Evolutionary conservation across 345 rosid genomes (phyloP).

Genomic region (Euphorbia pulcherrima): DNA sequence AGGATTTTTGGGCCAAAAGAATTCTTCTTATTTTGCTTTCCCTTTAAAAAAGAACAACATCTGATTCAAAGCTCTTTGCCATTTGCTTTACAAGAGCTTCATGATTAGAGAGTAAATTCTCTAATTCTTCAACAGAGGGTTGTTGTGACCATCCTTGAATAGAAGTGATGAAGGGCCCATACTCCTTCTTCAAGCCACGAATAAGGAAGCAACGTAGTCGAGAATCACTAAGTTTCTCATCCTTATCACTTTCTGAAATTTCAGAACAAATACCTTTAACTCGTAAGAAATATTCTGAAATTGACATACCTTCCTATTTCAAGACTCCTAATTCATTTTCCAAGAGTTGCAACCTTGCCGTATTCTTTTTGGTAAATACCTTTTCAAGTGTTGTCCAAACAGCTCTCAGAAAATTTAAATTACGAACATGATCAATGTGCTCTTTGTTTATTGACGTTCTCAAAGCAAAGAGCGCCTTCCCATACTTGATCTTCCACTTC

Average conservation of each 20-base stretch:
- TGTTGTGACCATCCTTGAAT: neutral
- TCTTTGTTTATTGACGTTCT: constrained; percentile 2
- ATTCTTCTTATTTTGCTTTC: neutral
- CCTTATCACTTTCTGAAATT: neutral
- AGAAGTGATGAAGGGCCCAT: neutral
- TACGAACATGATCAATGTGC: constrained; percentile 15
- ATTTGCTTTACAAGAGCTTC: neutral
- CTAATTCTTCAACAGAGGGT: neutral
- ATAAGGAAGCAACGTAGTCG: neutral
- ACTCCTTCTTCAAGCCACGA: neutral
- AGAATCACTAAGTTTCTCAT: constrained; percentile 2
- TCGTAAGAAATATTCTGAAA: neutral
- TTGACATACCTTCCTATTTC: constrained; percentile 3
- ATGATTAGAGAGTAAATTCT: constrained; percentile 1
- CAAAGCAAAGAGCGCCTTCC: neutral
- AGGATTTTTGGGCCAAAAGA: no score
- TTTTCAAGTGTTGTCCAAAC: neutral
- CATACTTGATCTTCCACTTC: constrained; percentile 4
- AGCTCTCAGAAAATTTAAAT: neutral
- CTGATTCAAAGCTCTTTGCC: neutral
- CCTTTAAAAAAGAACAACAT: neutral
- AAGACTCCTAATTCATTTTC: constrained; percentile 5
- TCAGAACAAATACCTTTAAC: neutral
- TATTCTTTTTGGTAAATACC: constrained; percentile 5
- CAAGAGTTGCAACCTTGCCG: neutral